Evolutionary conservation across 1,139 yeast genomes (phyloP).

Genomic region (Blastobotrys proliferans): DNA sequence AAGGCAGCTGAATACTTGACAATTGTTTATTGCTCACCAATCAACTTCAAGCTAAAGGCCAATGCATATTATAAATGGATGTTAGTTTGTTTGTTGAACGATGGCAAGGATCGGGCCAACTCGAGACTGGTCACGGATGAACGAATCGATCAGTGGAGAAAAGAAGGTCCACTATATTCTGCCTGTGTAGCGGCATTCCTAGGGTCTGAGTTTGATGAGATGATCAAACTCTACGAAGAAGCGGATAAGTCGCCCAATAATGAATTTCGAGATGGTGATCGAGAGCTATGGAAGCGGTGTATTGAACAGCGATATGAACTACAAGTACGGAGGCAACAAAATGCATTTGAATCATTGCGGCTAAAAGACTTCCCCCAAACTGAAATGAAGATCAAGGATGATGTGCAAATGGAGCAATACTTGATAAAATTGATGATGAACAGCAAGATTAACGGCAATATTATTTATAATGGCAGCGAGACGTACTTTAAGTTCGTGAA

Average conservation of each 20-base stretch:
- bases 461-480: not conserved
- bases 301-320: constrained; percentile 2
- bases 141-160: not conserved
- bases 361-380: not conserved
- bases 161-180: not conserved
- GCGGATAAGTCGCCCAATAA: too few relatives aligned
- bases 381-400: not conserved
- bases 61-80: constrained; percentile 5
- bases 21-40: constrained; percentile 16
- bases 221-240: too few relatives aligned
- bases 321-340: not conserved
- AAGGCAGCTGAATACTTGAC: constrained; percentile 25
- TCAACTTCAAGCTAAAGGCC: not conserved
- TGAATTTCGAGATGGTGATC: too few relatives aligned
- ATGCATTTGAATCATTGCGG: constrained; percentile 6
- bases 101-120: not conserved
- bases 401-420: not conserved
- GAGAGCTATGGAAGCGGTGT: too few relatives aligned
- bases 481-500: too few relatives aligned
- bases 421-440: constrained; percentile 2
- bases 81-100: constrained; percentile 3
- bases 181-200: too few relatives aligned
- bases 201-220: too few relatives aligned
- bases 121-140: not conserved
- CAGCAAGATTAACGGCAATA: constrained; percentile 1